Evolutionary conservation across 2,329 filamentous ascomycete genomes (phyloP).

Genomic region (Fusarium sp.): DNA sequence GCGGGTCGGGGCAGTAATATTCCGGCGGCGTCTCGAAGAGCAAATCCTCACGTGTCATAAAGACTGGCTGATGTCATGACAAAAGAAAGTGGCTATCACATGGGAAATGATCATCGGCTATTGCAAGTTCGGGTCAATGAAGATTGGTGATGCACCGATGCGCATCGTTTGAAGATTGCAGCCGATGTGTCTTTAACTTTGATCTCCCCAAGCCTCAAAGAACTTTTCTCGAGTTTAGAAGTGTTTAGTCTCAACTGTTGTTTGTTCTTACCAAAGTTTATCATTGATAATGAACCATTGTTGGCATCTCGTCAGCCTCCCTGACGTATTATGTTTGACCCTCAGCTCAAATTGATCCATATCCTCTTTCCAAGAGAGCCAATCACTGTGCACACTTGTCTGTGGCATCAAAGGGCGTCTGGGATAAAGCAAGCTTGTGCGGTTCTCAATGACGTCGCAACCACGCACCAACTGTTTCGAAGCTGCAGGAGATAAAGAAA

Average conservation of each 20-base stretch:
- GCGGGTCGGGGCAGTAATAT: constrained; percentile 28
- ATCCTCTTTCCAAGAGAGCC: constrained; percentile 9
- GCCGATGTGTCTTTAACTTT: neutral
- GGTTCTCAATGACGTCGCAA: constrained; percentile 47
- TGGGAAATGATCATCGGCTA: constrained; percentile 36
- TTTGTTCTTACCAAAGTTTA: constrained; percentile 21
- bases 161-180: constrained; percentile 3
- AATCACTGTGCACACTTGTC: constrained; percentile 28
- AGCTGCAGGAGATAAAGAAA: constrained; percentile 35
- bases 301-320: constrained; percentile 13
- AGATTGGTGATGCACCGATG: neutral
- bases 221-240: constrained; percentile 9
- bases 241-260: constrained; percentile 4
- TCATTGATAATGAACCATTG: constrained; percentile 13
- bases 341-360: constrained; percentile 10
- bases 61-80: constrained; percentile 46
- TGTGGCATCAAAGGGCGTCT: constrained; percentile 24
- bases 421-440: constrained; percentile 45
- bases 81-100: constrained; percentile 25
- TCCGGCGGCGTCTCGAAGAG: constrained; percentile 17
- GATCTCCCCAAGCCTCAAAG: constrained; percentile 17
- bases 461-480: constrained; percentile 38
- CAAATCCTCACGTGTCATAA: constrained; percentile 40
- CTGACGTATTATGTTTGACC: constrained; percentile 43
- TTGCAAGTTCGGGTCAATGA: neutral